Base-by-base conservation (phyloP, 805 yeast genomes). In the Alloascoidea africana region DNA sequence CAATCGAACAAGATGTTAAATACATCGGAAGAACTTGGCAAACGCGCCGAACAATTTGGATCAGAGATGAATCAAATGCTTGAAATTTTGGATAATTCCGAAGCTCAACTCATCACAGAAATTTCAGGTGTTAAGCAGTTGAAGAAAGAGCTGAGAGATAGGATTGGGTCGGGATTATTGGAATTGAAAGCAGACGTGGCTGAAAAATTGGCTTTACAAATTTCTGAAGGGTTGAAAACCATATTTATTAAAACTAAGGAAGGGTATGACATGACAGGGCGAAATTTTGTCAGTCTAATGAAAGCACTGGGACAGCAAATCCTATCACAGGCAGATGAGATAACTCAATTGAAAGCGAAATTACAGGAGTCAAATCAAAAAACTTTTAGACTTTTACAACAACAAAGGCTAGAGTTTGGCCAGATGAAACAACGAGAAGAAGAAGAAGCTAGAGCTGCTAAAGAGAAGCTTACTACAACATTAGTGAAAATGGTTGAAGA, bases 341-440 rank as follows among this genome's bases (percentile, higher is more conserved):
- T 23, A 8, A 23, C n/a, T 8, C 8, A 23, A 8, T 23, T 23
- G n/a, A 23, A 23, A 23, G 30, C 8, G n/a, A 23, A 23, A 23
- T 23, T 23, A 23, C 8, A 8, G 13, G 30, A 23, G n/a, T 8
- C 30, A 23, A 23, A 23, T 23, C 8, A 23, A 8, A 23, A 23
- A 23, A 23, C 8, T 23, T 8, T 8, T 8, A 8, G n/a, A 23
- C 30, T 23, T 8, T 8, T 23, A 8, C 8, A 8, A 8, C 30
- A 23, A 23, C 8, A n/a, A 23, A 8, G 30, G n/a, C 13, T 8
- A 23, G 30, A 23, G n/a, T 23, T 23, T 23, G 30, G n/a, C 8
- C 30, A 23, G n/a, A 23, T 23, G n/a, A n/a, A n/a, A n/a, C n/a
- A n/a, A n/a, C 30, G 30, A 23, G n/a, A 23, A 23, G 30, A 23